A percentile compares a stretch with the other conserved stretches of the same genome.
Conservation (phyloP, 305 asterid genomes). For the Rubia balearica region DNA sequence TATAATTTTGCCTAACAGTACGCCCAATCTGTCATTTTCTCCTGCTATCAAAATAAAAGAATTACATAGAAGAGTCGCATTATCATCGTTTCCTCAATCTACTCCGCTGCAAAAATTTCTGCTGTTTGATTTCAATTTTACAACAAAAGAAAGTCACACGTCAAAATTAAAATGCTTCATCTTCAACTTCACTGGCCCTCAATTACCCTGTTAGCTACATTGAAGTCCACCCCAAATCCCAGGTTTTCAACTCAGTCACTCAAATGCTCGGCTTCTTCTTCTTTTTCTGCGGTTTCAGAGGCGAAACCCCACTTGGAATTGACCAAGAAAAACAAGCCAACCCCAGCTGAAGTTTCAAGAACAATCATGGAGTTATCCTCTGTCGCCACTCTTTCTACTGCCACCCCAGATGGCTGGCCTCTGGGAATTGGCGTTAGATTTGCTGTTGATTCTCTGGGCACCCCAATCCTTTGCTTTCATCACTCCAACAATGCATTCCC, state of each 20-base stretch:
- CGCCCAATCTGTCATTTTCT: too few species aligned
- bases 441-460: constrained; percentile 65
- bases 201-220: constrained; percentile 16
- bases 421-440: constrained; percentile 74
- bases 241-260: constrained; percentile 28
- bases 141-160: not conserved
- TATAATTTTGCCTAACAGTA: too few species aligned
- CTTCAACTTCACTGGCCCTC: constrained; percentile 7
- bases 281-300: constrained; percentile 31
- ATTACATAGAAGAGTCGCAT: not conserved
- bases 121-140: not conserved
- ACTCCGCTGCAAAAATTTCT: not conserved
- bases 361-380: constrained; percentile 64
- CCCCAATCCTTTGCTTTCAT: constrained; percentile 58
- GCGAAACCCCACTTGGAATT: constrained; percentile 41
- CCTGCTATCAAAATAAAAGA: too few species aligned
- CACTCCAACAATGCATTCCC: constrained; percentile 24
- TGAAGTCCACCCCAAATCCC: constrained; percentile 18
- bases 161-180: not conserved
- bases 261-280: constrained; percentile 46
- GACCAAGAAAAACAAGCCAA: constrained; percentile 40
- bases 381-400: constrained; percentile 64
- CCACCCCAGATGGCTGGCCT: constrained; percentile 71
- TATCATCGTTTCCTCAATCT: not conserved
- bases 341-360: constrained; percentile 78